Evolutionary conservation across 345 rosid genomes (phyloP), one percentile per base, ranked within the genome.

Genomic region (Crucihimalaya himalaica): DNA sequence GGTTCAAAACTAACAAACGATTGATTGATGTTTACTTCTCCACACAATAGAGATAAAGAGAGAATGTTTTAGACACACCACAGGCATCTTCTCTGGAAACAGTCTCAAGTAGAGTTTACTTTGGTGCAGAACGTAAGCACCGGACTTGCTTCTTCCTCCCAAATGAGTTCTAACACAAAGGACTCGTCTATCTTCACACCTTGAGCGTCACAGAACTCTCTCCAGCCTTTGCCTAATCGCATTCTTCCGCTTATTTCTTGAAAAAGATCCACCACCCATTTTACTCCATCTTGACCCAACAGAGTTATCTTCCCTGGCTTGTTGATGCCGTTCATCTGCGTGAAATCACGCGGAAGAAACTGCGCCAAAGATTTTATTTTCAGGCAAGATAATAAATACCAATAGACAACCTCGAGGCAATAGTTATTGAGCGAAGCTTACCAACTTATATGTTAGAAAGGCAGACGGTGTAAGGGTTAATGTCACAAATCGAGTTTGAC

Each of bases 201-300:
- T 27, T 77, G 59, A 64, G 68, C 72, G 13, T 64, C 23, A 63
- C 66, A 70, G 40, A 70, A 77, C 5, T 71, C 25, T 64, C 67
- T 77, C 72, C 80, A 70, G 19, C 75, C 70, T 68, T 62, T 69
- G 14, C 79, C 74, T 6, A 63, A 5, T 20, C 70, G 23, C 65
- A 76, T 31, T 12, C 0, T 9, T 52, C 56, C 18, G 2, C 12
- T 3, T 6, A 0, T 56, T 3, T 70, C 18, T 32, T 27, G 15
- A 29, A 19, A 28, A 45, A 77, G 71, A 46, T 64, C 15, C 54
- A 71, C 71, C 23, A 27, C 37, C 72, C 31, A 5, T 31, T 21
- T 71, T 16, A 39, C 72, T 56, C 76, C 72, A 31, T 64, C 58
- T 48, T 64, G 43, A 60, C 61, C 25, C 71, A 71, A 11, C 46